Conservation (phyloP, 2,329 filamentous ascomycete genomes). For the Ophiostoma piceae region DNA sequence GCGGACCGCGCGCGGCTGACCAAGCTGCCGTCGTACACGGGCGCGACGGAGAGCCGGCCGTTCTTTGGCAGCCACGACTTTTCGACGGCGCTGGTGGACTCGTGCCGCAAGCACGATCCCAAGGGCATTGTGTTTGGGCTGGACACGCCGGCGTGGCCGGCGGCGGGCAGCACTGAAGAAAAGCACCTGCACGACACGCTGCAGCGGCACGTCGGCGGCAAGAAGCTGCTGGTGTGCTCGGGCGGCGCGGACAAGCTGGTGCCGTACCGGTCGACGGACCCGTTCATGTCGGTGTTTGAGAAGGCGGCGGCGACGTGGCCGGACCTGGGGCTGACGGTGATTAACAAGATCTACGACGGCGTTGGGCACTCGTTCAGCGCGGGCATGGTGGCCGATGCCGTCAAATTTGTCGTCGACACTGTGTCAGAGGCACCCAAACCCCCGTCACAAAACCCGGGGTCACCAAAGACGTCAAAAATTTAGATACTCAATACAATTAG, state of each 20-base stretch:
- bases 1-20: constrained; percentile 68
- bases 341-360: constrained; percentile 63
- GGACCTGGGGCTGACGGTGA: constrained; percentile 52
- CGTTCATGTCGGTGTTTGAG: constrained; percentile 59
- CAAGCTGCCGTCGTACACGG: constrained; percentile 57
- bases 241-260: constrained; percentile 67
- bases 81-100: constrained; percentile 59
- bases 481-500: constrained; percentile 14
- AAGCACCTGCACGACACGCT: constrained; percentile 44
- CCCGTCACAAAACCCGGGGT: neutral
- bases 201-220: constrained; percentile 50
- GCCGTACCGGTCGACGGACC: constrained; percentile 56
- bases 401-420: constrained; percentile 54
- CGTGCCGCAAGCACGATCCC: constrained; percentile 65
- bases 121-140: constrained; percentile 65
- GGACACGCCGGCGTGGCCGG: constrained; percentile 33
- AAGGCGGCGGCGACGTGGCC: constrained; percentile 47
- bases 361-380: constrained; percentile 64
- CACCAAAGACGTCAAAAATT: constrained; percentile 32
- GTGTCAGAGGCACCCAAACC: constrained; percentile 32
- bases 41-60: constrained; percentile 50
- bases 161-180: constrained; percentile 31
- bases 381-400: constrained; percentile 62
- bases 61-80: constrained; percentile 79
- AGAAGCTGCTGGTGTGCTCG: constrained; percentile 59